A percentile compares a stretch with the other conserved stretches of the same genome.
These are phyloP conservation scores for Gamarada debralockiae DNA, from an alignment of 495 filamentous ascomycete species.

Conservation along the genomic window DNA sequence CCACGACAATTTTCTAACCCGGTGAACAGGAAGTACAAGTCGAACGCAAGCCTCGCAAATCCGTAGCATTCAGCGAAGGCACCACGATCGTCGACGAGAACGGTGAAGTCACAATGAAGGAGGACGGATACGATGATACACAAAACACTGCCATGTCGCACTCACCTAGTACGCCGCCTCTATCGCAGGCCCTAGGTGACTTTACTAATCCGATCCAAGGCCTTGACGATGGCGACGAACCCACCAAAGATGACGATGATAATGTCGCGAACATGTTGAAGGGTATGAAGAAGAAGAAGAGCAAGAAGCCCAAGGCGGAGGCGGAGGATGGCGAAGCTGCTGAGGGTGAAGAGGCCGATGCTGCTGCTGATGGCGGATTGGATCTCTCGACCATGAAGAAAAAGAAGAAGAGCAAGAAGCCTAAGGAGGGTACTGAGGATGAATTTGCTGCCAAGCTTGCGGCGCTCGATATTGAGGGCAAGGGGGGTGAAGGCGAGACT, in stretches of 20 bases:
- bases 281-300: slow-evolving; percentile 82
- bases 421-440: slow-evolving; percentile 58
- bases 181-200: slow-evolving; percentile 43
- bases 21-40: slow-evolving; percentile 26
- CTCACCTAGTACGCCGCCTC: slow-evolving; percentile 56
- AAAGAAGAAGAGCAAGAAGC: slow-evolving; percentile 91
- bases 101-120: slow-evolving; percentile 66
- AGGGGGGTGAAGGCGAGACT: slow-evolving; percentile 60
- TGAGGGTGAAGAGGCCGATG: slow-evolving; percentile 50
- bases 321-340: slow-evolving; percentile 51
- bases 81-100: slow-evolving; percentile 79
- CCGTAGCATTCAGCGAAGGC: slow-evolving; percentile 84
- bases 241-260: slow-evolving; percentile 43
- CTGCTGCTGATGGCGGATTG: slow-evolving; percentile 51
- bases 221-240: slow-evolving; percentile 17
- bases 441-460: slow-evolving; percentile 56
- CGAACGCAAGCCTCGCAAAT: slow-evolving; percentile 71
- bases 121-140: slow-evolving; percentile 56
- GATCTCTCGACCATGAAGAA: slow-evolving; percentile 79
- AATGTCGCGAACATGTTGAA: slow-evolving; percentile 72
- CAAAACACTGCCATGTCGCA: slow-evolving; percentile 68
- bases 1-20: slow-evolving; percentile 27
- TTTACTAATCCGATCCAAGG: slow-evolving; percentile 42
- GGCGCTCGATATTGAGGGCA: slow-evolving; percentile 74
- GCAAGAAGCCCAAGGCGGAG: slow-evolving; percentile 68